Evolutionary conservation across 1,139 yeast genomes (phyloP), one percentile per base, ranked within the genome.

Genomic region (Debaryomyces udenii): DNA sequence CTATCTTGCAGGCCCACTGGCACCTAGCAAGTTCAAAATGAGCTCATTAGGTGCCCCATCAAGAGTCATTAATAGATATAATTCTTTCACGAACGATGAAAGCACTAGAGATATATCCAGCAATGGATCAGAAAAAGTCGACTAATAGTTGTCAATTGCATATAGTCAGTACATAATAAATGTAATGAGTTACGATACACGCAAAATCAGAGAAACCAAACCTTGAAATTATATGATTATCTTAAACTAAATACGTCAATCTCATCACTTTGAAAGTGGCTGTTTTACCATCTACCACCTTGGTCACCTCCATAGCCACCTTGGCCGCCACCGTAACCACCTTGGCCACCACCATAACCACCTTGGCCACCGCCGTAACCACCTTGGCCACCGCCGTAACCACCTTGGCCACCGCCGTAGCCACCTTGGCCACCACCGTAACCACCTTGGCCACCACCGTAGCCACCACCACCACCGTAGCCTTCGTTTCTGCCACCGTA

Each of bases 91-190:
- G 10, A 48, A 52, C 33, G 45, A 45, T 17, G 50, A 43, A 4
- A 45, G 52, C 6, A 22, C 40, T 9, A 47, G 63, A 34, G 57
- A 59, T 40, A 53, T 61, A 9, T 58, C 51, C 13, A 62, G 66
- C 42, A 53, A 48, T 27, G 59, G 59, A n/a, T 57, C 64, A 1
- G 66, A 61, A 11, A 58, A 53, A 38, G 59, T 63, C 2, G 67
- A 63, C 22, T 62, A 40, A 42, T 3, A 13, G 28, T 14, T 26
- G 6, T 15, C 24, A 18, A 10, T 9, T 6, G 24, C 24, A 14
- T 34, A 13, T 27, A 26, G 11, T 26, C 26, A 11, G 14, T 28
- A 29, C 37, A 31, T 22, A 41, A 22, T 43, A 28, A 27, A 42
- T 31, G 44, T 49, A 49, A 52, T 37, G 56, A 52, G 32, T 51